Evolutionary conservation across 2,329 filamentous ascomycete species (phyloP).

Genomic region (Tolypocladium capitatum): DNA sequence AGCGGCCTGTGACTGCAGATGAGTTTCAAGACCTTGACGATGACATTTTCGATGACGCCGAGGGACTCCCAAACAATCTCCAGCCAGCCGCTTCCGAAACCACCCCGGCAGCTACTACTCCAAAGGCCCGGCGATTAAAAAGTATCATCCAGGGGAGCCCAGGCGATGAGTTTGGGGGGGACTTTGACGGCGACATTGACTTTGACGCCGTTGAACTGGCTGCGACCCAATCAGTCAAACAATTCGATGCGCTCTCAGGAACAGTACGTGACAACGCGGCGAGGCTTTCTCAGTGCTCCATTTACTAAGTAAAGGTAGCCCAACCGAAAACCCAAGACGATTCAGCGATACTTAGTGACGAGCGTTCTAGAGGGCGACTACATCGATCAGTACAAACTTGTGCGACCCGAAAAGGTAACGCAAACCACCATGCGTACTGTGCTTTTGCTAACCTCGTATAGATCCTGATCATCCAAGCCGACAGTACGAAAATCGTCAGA

Average conservation of each 20-base stretch:
- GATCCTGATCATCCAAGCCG: slow-evolving; percentile 72
- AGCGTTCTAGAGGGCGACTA: slow-evolving; percentile 60
- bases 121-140: slow-evolving; percentile 3
- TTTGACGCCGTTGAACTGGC: slow-evolving; percentile 63
- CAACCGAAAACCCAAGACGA: slow-evolving; percentile 54
- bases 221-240: slow-evolving; percentile 51
- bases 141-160: slow-evolving; percentile 5
- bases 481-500: slow-evolving; percentile 51
- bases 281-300: slow-evolving; percentile 9
- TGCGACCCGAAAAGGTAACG: slow-evolving; percentile 56
- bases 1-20: slow-evolving; percentile 14
- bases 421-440: too few species aligned
- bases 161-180: slow-evolving; percentile 23
- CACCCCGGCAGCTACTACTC: slow-evolving; percentile 1
- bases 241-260: slow-evolving; percentile 12
- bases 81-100: neutral
- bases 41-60: slow-evolving; percentile 37
- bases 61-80: slow-evolving; percentile 3
- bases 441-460: slow-evolving; percentile 21
- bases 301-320: slow-evolving; percentile 57
- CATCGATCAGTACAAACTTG: slow-evolving; percentile 45
- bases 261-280: slow-evolving; percentile 23
- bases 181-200: slow-evolving; percentile 60
- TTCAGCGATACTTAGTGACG: slow-evolving; percentile 77
- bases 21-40: slow-evolving; percentile 58